phyloP scores from a whole-genome alignment of 768 basidiomycete species.

The Suillus subaureus region DNA sequence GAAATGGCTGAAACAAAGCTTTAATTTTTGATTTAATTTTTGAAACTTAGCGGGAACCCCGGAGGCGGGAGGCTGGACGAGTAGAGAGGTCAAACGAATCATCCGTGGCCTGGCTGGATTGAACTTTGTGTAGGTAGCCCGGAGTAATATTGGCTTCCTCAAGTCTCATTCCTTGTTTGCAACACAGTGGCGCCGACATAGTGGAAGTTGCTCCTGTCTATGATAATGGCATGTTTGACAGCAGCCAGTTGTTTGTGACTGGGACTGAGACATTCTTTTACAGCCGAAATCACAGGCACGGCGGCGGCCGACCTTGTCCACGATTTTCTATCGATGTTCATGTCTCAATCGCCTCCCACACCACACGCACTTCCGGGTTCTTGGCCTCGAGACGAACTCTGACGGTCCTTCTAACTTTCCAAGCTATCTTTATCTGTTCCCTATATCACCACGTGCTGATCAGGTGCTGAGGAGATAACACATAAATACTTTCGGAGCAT shows the following conservation, averaged over 20 bases:
- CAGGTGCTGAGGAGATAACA: constrained; percentile 3
- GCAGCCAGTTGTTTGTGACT: neutral
- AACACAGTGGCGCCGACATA: constrained; percentile 62
- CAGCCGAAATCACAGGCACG: constrained; percentile 45
- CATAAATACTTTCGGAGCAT: constrained; percentile 7
- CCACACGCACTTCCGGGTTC: constrained; percentile 14
- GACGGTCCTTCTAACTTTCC: constrained; percentile 6
- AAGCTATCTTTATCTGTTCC: constrained; percentile 4
- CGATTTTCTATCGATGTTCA: constrained; percentile 46
- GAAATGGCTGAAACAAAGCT: neutral
- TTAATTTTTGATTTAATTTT: neutral
- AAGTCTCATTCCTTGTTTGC: constrained; percentile 6
- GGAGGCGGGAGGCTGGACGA: constrained; percentile 85
- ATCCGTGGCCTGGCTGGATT: constrained; percentile 77
- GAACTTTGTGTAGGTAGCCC: constrained; percentile 68
- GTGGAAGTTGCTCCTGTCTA: constrained; percentile 78
- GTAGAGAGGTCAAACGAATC: constrained; percentile 78
- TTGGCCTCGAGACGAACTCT: constrained; percentile 25
- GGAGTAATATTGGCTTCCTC: neutral
- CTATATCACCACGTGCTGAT: constrained; percentile 1
- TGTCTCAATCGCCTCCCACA: constrained; percentile 28
- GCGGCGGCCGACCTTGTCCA: constrained; percentile 48
- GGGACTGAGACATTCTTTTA: constrained; percentile 2
- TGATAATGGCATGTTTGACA: constrained; percentile 53
- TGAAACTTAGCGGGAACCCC: constrained; percentile 70